A percentile compares a stretch with the other conserved stretches of the same genome.
Conservation (phyloP, 2,329 filamentous ascomycete genomes). For the Scortechinia acanthostroma region DNA sequence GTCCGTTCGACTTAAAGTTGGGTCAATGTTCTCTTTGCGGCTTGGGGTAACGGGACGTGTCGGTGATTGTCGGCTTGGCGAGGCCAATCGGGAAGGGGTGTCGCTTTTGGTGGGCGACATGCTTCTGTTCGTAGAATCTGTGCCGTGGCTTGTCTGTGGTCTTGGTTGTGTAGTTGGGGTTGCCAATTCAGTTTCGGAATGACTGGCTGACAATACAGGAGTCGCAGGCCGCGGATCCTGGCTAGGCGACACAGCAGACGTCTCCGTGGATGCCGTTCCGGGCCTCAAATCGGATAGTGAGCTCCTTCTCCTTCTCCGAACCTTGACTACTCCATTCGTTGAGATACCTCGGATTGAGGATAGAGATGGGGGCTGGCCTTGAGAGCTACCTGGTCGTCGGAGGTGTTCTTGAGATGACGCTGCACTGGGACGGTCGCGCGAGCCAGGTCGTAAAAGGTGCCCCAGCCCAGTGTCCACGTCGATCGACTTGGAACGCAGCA, state of each 20-base stretch:
- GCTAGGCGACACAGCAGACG: neutral
- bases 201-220: neutral
- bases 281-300: neutral
- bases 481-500: slow-evolving; percentile 70
- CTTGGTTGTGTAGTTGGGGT: neutral
- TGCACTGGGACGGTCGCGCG: slow-evolving; percentile 45
- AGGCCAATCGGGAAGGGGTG: neutral
- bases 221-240: neutral
- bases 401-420: slow-evolving; percentile 35
- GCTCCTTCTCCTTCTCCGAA: neutral
- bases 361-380: neutral
- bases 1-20: neutral
- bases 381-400: slow-evolving; percentile 13
- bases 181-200: neutral
- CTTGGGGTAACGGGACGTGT: neutral
- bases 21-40: slow-evolving; percentile 1
- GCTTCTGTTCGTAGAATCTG: neutral
- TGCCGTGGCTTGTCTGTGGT: neutral
- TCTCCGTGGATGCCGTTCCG: neutral
- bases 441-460: slow-evolving; percentile 32
- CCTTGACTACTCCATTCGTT: neutral
- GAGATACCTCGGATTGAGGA: neutral
- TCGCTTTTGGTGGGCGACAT: neutral
- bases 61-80: neutral
- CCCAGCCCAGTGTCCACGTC: slow-evolving; percentile 48